These are phyloP conservation scores for Kwoniella shandongensis DNA, from an alignment of 768 basidiomycete species.

Conservation along the genomic window DNA sequence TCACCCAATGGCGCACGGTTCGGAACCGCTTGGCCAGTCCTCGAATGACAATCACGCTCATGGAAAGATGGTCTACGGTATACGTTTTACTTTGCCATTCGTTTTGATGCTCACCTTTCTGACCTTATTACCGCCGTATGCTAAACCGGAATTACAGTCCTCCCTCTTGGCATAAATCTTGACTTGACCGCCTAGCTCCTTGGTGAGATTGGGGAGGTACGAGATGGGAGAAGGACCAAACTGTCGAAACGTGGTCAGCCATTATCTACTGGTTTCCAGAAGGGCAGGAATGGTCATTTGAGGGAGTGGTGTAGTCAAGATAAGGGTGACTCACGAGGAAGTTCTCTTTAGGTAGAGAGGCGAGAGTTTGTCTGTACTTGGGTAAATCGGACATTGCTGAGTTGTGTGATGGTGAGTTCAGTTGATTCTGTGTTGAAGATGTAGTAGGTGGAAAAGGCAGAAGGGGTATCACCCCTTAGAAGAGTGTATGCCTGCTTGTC, in stretches of 20 bases:
- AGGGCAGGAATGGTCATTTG: background rate
- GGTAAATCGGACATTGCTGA: constrained; percentile 11
- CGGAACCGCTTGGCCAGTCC: background rate
- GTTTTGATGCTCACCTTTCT: constrained; percentile 24
- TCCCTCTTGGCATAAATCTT: constrained; percentile 38
- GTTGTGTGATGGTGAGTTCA: too few species aligned
- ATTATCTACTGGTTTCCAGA: background rate
- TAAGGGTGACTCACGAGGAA: constrained; percentile 19
- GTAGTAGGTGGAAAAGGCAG: too few species aligned
- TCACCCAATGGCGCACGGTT: background rate
- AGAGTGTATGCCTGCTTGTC: too few species aligned
- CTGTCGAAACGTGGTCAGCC: constrained; percentile 5
- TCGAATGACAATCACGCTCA: background rate
- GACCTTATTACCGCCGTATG: constrained; percentile 43
- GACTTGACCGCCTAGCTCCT: constrained; percentile 29
- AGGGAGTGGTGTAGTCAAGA: background rate
- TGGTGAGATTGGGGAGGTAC: constrained; percentile 28
- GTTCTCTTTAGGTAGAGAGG: constrained; percentile 18
- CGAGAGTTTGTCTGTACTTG: constrained; percentile 8
- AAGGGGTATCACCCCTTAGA: too few species aligned
- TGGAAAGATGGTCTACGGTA: background rate
- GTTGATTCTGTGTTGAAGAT: too few species aligned
- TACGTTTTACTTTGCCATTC: background rate
- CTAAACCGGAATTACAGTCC: constrained; percentile 39
- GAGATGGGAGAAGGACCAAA: constrained; percentile 38